A percentile compares a stretch with the other conserved stretches of the same genome.
Conservation (phyloP, 1,284 basidiomycete species). For the Ganoderma boninense region DNA sequence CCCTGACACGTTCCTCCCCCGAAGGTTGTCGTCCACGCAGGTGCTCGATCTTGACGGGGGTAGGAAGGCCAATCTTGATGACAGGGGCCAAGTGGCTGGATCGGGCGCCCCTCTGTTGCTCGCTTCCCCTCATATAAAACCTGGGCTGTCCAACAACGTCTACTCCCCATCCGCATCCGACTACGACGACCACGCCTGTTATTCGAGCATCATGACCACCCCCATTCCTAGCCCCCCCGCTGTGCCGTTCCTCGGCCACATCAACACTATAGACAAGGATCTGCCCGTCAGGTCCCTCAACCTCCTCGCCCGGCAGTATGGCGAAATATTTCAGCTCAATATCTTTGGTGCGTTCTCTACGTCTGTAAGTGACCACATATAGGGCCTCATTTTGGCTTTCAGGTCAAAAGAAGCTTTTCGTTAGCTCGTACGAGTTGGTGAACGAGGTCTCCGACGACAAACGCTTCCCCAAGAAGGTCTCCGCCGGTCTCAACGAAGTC, state of each 20-base stretch:
- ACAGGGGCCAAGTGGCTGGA: neutral
- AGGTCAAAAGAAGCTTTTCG: slow-evolving; percentile 39
- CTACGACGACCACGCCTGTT: neutral
- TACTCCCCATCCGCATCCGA: neutral
- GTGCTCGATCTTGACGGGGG: neutral
- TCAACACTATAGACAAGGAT: slow-evolving; percentile 48
- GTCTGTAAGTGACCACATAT: neutral
- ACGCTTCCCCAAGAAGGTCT: slow-evolving; percentile 52
- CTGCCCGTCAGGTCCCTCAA: slow-evolving; percentile 47
- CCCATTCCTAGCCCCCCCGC: slow-evolving; percentile 51
- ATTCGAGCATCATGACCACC: slow-evolving; percentile 31
- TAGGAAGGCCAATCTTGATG: neutral
- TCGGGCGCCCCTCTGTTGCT: neutral
- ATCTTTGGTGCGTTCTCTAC: slow-evolving; percentile 43
- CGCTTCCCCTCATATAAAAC: neutral
- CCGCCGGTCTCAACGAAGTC: slow-evolving; percentile 45
- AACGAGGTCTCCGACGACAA: slow-evolving; percentile 56
- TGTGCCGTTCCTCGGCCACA: slow-evolving; percentile 56
- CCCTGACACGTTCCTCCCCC: neutral
- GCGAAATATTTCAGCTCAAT: slow-evolving; percentile 54
- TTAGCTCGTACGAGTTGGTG: slow-evolving; percentile 48
- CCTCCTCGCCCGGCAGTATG: slow-evolving; percentile 53
- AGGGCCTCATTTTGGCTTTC: neutral
- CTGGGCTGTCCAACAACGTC: no score
- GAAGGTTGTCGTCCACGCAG: neutral